These are phyloP conservation scores for Cinnamomum micranthum DNA, from an alignment of 164 flowering plant species.

Conservation along the genomic window DNA sequence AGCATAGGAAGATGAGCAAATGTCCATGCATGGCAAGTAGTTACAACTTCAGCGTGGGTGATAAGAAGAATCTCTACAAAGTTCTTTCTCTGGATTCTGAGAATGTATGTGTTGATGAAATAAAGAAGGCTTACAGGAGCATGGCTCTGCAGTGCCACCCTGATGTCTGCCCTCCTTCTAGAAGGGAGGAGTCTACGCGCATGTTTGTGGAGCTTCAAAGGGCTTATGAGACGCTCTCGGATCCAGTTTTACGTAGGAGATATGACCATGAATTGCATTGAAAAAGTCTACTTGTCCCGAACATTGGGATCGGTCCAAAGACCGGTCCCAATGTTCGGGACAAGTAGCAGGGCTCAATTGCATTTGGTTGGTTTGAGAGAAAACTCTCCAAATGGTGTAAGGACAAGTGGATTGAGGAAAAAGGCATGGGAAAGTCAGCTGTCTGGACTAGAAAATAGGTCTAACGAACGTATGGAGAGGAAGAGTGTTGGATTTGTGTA, in stretches of 20 bases:
- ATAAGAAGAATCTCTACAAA: background rate
- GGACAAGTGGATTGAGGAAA: constrained; percentile 2
- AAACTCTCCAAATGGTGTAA: background rate
- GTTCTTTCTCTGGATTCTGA: constrained; percentile 10
- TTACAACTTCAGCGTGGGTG: background rate
- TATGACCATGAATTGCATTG: constrained; percentile 29
- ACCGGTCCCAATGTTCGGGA: no score
- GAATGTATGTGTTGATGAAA: constrained; percentile 17
- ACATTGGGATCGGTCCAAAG: no score
- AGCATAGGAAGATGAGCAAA: background rate
- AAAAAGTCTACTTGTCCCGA: no score
- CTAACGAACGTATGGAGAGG: constrained; percentile 10
- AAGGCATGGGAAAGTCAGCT: constrained; percentile 22
- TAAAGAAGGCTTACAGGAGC: constrained; percentile 26
- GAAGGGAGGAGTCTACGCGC: constrained; percentile 23
- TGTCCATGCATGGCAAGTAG: background rate
- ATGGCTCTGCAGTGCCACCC: constrained; percentile 31
- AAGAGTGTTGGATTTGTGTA: constrained; percentile 4
- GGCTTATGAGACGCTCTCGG: constrained; percentile 32
- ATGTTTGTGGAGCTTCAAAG: constrained; percentile 21
- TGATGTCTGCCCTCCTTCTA: constrained; percentile 24
- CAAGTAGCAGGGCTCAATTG: no score
- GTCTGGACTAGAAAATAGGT: constrained; percentile 14
- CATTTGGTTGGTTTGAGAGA: background rate
- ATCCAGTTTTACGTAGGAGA: constrained; percentile 15